These are phyloP conservation scores for Volvox reticuliferus DNA, from an alignment of 139 green algal species.

Conservation along the genomic window DNA sequence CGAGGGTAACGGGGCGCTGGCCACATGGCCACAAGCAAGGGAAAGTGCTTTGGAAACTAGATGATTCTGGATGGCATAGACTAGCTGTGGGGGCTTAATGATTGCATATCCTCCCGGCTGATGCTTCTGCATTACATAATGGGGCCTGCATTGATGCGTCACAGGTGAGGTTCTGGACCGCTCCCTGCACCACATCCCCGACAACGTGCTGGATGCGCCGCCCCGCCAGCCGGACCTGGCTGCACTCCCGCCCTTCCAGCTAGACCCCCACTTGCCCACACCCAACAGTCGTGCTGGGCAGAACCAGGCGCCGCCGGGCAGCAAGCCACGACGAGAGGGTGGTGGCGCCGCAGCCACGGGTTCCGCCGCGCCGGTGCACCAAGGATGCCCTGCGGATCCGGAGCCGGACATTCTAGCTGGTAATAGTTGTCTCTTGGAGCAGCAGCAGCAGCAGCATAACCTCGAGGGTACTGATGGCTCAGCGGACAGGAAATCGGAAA, in stretches of 20 bases:
- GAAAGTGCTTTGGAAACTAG: neutral
- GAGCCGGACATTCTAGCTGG: too few relatives aligned
- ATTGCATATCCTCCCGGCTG: neutral
- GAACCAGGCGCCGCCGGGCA: constrained; percentile 15
- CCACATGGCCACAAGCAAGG: neutral
- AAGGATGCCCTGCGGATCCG: too few relatives aligned
- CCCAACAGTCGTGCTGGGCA: neutral
- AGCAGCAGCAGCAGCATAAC: too few relatives aligned
- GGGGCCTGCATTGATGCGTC: neutral
- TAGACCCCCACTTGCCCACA: neutral
- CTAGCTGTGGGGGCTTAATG: neutral
- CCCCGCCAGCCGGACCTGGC: constrained; percentile 35
- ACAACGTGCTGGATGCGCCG: constrained; percentile 51
- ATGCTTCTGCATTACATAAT: neutral
- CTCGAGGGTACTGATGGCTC: too few relatives aligned
- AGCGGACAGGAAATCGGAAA: too few relatives aligned
- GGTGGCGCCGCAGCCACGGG: neutral
- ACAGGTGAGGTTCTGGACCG: constrained; percentile 51
- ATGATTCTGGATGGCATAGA: neutral
- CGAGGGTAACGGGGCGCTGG: too few relatives aligned
- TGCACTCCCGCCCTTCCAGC: constrained; percentile 8
- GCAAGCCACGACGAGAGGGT: neutral
- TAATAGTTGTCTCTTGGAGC: too few relatives aligned
- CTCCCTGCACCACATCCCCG: constrained; percentile 49
- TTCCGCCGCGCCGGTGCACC: too few relatives aligned